phyloP scores from a whole-genome alignment of 371 early-diverging fungal species.

The Mucor lusitanicus region DNA sequence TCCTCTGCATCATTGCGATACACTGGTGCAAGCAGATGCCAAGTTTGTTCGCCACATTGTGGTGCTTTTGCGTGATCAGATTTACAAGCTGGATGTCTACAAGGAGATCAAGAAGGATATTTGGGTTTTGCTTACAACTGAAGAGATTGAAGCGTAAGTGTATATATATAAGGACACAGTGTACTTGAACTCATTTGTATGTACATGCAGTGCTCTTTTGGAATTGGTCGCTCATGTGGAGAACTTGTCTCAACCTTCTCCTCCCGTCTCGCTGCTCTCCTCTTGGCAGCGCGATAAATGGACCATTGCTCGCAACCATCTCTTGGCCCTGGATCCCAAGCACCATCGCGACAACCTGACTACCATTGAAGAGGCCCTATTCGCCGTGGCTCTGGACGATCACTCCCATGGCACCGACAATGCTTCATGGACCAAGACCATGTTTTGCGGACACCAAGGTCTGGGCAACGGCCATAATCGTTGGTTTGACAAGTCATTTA shows the following conservation, averaged over 20 bases:
- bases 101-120: constrained; percentile 36
- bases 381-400: constrained; percentile 82
- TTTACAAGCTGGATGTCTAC: constrained; percentile 73
- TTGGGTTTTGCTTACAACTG: constrained; percentile 53
- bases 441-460: constrained; percentile 33
- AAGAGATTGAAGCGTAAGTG: constrained; percentile 77
- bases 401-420: constrained; percentile 34
- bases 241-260: constrained; percentile 37
- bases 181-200: not conserved
- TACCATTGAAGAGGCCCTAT: constrained; percentile 68
- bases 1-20: constrained; percentile 73
- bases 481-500: constrained; percentile 89
- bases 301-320: constrained; percentile 65
- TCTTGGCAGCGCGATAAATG: constrained; percentile 88
- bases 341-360: constrained; percentile 50
- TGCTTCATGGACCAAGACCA: constrained; percentile 34
- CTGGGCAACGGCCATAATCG: constrained; percentile 74
- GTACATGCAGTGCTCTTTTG: constrained; percentile 21
- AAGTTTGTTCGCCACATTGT: constrained; percentile 65
- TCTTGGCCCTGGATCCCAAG: constrained; percentile 52
- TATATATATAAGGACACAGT: too few relatives aligned
- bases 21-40: constrained; percentile 52
- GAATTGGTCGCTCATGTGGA: constrained; percentile 49
- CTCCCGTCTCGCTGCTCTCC: constrained; percentile 76
- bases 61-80: constrained; percentile 75